These are phyloP conservation scores for Septoria petroselini DNA, from an alignment of 2,329 filamentous ascomycete genomes.

Conservation along the genomic window DNA sequence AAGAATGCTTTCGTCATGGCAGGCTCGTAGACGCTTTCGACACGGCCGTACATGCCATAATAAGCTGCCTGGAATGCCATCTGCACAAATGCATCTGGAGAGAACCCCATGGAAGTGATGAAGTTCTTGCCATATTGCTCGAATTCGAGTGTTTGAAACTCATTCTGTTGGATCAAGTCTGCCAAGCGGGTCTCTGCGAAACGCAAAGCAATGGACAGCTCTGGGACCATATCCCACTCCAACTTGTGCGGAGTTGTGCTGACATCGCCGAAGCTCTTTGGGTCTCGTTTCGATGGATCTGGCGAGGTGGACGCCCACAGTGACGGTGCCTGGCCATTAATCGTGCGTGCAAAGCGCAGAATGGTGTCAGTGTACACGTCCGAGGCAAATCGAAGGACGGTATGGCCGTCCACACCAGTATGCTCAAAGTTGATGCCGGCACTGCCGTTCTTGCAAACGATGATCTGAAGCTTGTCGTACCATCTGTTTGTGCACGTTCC, in stretches of 20 bases:
- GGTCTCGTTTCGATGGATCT: conserved; percentile 87
- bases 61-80: conserved; percentile 99
- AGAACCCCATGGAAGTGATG: conserved; percentile 95
- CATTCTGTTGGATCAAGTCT: conserved; percentile 93
- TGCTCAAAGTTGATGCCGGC: conserved; percentile 99
- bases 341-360: conserved; percentile 86
- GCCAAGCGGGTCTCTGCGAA: conserved; percentile 94
- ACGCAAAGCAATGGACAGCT: conserved; percentile 83
- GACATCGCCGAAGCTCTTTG: conserved; percentile 86
- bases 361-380: conserved; percentile 98
- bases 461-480: conserved; percentile 99
- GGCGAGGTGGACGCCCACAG: conserved; percentile 89
- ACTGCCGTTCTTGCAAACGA: conserved; percentile 97
- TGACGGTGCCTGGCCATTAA: conserved; percentile 88
- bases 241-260: conserved; percentile 92
- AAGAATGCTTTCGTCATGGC: conserved; percentile 96
- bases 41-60: conserved; percentile 89
- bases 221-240: conserved; percentile 95
- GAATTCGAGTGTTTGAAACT: conserved; percentile 91
- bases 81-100: conserved; percentile 93
- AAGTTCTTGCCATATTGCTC: conserved; percentile 91
- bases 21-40: conserved; percentile 95
- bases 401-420: conserved; percentile 95
- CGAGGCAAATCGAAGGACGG: conserved; percentile 90
- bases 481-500: conserved; percentile 97